Evolutionary conservation across 352 stramenopile genomes (phyloP), one percentile per base, ranked within the genome.

Genomic region (Globisporangium apiculatum): DNA sequence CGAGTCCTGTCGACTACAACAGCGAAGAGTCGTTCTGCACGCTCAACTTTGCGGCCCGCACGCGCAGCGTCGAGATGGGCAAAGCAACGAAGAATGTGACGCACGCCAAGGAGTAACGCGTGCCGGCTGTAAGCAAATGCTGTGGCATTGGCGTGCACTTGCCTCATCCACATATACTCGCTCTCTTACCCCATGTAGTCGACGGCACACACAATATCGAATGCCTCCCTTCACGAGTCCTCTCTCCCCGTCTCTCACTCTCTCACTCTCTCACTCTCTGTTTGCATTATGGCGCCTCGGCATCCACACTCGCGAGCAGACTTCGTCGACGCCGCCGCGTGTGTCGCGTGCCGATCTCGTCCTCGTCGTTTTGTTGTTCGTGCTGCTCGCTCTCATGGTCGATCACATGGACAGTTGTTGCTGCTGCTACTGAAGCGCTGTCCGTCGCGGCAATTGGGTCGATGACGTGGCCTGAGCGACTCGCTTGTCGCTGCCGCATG

Each of bases 11-110:
- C 4, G 83, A 94, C 59, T 97, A 97, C 68, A 97, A 98, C 67
- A 83, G 76, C 35, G 83, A 92, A 56, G 92, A 98, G 60, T 95
- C 88, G 1, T 92, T 96, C 53, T 97, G 91, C 75, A 97, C 88
- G 46, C 81, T 98, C 53, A 96, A 97, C 76, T 98, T 98, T 61
- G 92, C 91, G 11, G 71, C 82, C 3, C 81, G 75, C 56, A 86
- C 76, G 15, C 71, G 91, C 42, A 94, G 83, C 46, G 87, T 97
- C 48, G 86, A 96, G 65, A 95, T 97, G 73, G 89, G 89, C 46
- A 89, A 91, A 61, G 89, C 83, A 12, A 91, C 79, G 7, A 95
- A 96, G 64, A 91, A 95, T 58, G 69, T 93, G 35, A 73, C 71
- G 4, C 64, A 74, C 46, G 64, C 62, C 18, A 77, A 73, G 58